These are phyloP conservation scores for Solanum paucissectum DNA, from an alignment of 257 asterid genomes.

Conservation along the genomic window DNA sequence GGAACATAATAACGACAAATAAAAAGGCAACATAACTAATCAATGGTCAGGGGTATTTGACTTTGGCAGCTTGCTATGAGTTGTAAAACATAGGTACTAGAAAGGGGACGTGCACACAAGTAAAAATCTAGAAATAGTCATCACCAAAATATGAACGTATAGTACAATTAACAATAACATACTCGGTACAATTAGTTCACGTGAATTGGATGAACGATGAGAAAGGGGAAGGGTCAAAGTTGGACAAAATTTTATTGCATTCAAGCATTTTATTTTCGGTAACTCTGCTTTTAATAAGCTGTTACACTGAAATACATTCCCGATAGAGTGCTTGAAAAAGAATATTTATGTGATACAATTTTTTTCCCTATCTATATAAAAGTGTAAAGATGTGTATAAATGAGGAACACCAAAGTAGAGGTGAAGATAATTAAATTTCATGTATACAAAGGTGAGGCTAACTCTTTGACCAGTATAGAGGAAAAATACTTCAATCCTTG, in stretches of 20 bases:
- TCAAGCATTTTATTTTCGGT: not conserved
- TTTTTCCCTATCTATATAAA: not conserved
- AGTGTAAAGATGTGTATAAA: not conserved
- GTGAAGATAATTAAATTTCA: not conserved
- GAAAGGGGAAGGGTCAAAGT: no score
- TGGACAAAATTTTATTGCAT: not conserved
- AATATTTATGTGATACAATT: not conserved
- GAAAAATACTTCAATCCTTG: slow-evolving; percentile 38
- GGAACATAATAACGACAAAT: not conserved
- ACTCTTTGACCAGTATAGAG: not conserved
- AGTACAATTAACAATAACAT: not conserved
- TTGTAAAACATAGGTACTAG: not conserved
- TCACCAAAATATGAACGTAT: no score
- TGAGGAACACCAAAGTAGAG: not conserved
- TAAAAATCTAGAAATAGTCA: not conserved
- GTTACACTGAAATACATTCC: not conserved
- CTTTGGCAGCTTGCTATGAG: not conserved
- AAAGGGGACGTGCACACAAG: not conserved
- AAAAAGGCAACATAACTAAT: not conserved
- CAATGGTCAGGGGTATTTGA: not conserved
- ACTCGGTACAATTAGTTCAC: not conserved
- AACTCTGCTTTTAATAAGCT: not conserved
- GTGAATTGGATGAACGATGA: not conserved
- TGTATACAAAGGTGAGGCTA: not conserved
- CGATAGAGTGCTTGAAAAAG: not conserved